Evolutionary conservation across 164 flowering plant genomes (phyloP), one percentile per base, ranked within the genome.

Genomic region (Akebia trifoliata): DNA sequence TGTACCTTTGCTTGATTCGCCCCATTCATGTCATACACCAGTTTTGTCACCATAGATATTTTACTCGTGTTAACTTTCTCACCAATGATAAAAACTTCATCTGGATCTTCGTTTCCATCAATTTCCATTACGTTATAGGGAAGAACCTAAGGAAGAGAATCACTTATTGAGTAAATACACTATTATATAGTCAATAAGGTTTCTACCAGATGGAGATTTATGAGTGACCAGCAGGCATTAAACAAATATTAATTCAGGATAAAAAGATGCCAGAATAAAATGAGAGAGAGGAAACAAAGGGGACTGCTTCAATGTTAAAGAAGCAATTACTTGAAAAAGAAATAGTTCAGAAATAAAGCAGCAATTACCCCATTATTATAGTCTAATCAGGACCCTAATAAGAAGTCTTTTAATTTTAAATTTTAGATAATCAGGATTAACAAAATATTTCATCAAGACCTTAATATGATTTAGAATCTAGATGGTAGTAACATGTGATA

Each of bases 21-120:
- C 56, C 56, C 20, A 11, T 28, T 20, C 0, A 22, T 8, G 36
- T 20, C 60, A 57, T 32, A n/a, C 25, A 8, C 46, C 34, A 28
- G 9, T 39, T 29, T 30, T 40, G 10, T n/a, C 12, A 24, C 44
- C 42, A 32, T 58, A 26, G 24, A 43, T 25, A 25, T 47, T 42
- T 36, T 24, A 46, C 22, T 25, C 15, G 10, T 37, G 29, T 24
- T 20, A 34, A 32, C 24, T 15, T 58, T 42, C 32, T 58, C 24
- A 15, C 20, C 24, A 14, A 32, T 4, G 11, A 34, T 4, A 12
- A 35, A 18, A 56, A n/a, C 40, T 25, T 26, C 54, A 36, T 46
- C 17, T 29, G 28, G 20, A 44, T 56, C 55, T 35, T 67, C 66
- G 12, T 61, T 59, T 50, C 34, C 62, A 46, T 65, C 63, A 57